These are phyloP conservation scores for Biancaea sappan DNA, from an alignment of 306 rosid genomes.

Conservation along the genomic window DNA sequence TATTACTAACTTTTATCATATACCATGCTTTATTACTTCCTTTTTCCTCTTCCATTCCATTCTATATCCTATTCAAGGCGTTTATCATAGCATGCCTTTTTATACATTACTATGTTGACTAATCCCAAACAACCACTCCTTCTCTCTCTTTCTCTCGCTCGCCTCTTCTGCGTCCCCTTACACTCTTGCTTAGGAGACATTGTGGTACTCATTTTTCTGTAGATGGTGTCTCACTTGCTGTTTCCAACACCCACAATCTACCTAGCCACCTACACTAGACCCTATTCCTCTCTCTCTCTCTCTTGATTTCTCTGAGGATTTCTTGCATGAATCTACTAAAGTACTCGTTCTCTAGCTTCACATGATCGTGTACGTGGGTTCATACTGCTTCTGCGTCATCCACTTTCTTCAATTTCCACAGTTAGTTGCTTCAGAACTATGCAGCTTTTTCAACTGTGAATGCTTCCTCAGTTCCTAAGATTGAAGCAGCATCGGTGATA, in stretches of 20 bases:
- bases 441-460: slow-evolving; percentile 38
- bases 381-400: slow-evolving; percentile 45
- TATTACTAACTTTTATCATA: background rate
- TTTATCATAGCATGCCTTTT: slow-evolving; percentile 65
- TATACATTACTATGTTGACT: slow-evolving; percentile 87
- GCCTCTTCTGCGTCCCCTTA: slow-evolving; percentile 32
- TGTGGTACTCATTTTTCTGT: slow-evolving; percentile 36
- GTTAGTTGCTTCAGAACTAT: slow-evolving; percentile 9
- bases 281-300: slow-evolving; percentile 22
- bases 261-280: background rate
- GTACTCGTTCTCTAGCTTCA: slow-evolving; percentile 33
- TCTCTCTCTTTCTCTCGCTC: slow-evolving; percentile 23
- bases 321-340: slow-evolving; percentile 50
- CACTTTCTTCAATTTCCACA: slow-evolving; percentile 36
- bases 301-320: slow-evolving; percentile 40
- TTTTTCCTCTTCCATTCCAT: background rate
- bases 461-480: slow-evolving; percentile 37
- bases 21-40: background rate
- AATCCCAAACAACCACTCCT: slow-evolving; percentile 64
- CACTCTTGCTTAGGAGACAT: slow-evolving; percentile 47
- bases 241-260: slow-evolving; percentile 29
- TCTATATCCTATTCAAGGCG: slow-evolving; percentile 41
- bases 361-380: slow-evolving; percentile 31
- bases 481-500: slow-evolving; percentile 35
- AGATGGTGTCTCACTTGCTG: slow-evolving; percentile 44